Evolutionary conservation across 23 red algal genomes (phyloP).

Genomic region (Gracilaria vermiculophylla): DNA sequence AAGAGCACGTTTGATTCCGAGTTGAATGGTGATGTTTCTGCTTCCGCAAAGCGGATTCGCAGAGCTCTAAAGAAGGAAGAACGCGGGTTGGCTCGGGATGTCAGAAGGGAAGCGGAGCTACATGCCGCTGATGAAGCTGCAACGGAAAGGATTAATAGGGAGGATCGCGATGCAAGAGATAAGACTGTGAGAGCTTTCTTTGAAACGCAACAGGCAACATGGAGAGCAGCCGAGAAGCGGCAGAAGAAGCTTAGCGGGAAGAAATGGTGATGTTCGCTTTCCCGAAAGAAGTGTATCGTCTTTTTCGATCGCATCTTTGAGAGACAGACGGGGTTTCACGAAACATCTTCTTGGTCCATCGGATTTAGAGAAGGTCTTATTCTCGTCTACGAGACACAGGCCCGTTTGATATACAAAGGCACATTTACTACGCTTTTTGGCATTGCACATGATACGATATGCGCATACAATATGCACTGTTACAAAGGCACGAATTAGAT

Average conservation of each 20-base stretch:
- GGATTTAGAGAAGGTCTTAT: no score
- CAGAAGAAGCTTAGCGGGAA: conserved; percentile 59
- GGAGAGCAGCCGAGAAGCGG: conserved; percentile 53
- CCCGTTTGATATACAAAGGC: background rate
- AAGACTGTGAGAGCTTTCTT: conserved; percentile 45
- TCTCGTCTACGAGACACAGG: background rate
- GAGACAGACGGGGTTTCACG: no score
- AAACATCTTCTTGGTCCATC: no score
- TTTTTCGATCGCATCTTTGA: no score
- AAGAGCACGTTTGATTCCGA: background rate
- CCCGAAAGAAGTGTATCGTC: no score
- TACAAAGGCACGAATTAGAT: background rate
- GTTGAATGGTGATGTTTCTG: conserved; percentile 2
- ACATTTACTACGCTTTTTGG: background rate
- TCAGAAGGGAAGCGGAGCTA: conserved; percentile 27
- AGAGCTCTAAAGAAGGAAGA: conserved; percentile 52
- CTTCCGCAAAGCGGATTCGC: conserved; percentile 38
- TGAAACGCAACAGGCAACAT: conserved; percentile 43
- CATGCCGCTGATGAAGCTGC: background rate
- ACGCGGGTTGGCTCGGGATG: conserved; percentile 41
- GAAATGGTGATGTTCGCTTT: conserved; percentile 42
- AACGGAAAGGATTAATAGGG: background rate
- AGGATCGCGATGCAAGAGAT: conserved; percentile 27
- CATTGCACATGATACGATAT: background rate
- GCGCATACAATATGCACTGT: background rate